Evolutionary conservation across 164 flowering plant species (phyloP), one percentile per base, ranked within the genome.

Genomic region (Umbellularia californica): DNA sequence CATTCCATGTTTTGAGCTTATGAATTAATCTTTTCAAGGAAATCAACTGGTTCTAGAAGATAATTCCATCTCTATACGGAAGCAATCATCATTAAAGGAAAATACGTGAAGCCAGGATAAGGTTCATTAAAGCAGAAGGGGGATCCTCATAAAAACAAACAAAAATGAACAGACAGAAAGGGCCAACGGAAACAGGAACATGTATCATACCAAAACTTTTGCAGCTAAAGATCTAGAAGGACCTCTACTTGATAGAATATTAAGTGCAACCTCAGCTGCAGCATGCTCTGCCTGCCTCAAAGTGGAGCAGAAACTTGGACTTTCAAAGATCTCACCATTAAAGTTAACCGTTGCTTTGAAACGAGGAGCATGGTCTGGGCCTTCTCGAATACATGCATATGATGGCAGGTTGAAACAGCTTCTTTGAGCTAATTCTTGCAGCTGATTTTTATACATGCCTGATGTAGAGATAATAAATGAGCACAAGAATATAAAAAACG

Each of bases 321-420:
- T 85, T 65, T 88, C 92, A 74, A 88, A 88, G 30, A 76, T 68
- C 83, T 88, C 92, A 58, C 90, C 90, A 79, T 88, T 88, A 75
- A 88, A 88, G 74, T 84, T 88, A 23, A 88, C 92, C 30, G 85
- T 83, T 2, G 91, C 84, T 80, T 87, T 88, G 82, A 88, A 88
- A 63, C 91, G 79, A n/a, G 92, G 92, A n/a, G 89, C 92, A 76
- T 88, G 92, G 79, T 88, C 92, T 3, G 92, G 92, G 72, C 92
- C 92, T 77, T 88, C 89, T 9, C 92, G 79, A 62, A 86, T 83
- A 73, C 90, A 88, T 20, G 92, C 79, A 81, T 88, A 88, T 23
- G 92, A 84, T 71, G 92, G 92, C 72, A 88, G 72, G 65, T 87
- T 85, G 79, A 88, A 87, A 81, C 91, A 88, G 76, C 91, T 88